Evolutionary conservation across 1,284 basidiomycete genomes (phyloP).

Genomic region (Sporisorium scitamineum): DNA sequence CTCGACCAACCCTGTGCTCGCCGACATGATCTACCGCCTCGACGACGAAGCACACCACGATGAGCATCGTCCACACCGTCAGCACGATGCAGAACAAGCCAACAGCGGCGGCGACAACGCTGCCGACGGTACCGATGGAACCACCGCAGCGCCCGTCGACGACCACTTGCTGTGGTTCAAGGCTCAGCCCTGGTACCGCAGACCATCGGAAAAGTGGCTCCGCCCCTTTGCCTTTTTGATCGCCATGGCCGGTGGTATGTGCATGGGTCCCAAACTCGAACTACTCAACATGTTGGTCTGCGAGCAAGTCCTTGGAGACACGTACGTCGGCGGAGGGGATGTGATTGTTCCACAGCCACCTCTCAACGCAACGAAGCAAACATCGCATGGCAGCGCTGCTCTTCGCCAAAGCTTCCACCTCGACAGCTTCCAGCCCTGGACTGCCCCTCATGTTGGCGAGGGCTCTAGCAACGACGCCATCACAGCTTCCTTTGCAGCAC

Average conservation of each 20-base stretch:
- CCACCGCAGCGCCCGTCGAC: slow-evolving; percentile 20
- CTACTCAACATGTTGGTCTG: slow-evolving; percentile 64
- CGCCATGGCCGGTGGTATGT: slow-evolving; percentile 56
- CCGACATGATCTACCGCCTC: slow-evolving; percentile 53
- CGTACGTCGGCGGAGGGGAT: slow-evolving; percentile 27
- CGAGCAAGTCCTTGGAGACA: slow-evolving; percentile 52
- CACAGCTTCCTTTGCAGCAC: slow-evolving; percentile 19
- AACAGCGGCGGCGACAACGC: background rate
- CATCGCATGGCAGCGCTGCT: background rate
- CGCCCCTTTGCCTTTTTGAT: slow-evolving; percentile 59
- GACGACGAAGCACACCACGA: slow-evolving; percentile 45
- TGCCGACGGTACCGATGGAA: background rate
- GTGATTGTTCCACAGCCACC: slow-evolving; percentile 22
- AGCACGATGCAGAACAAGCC: background rate
- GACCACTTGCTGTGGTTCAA: slow-evolving; percentile 57
- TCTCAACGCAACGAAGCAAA: slow-evolving; percentile 3
- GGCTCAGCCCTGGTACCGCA: slow-evolving; percentile 56
- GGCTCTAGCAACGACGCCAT: slow-evolving; percentile 13
- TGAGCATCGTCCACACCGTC: slow-evolving; percentile 3
- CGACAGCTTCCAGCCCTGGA: slow-evolving; percentile 31
- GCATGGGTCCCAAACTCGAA: slow-evolving; percentile 63
- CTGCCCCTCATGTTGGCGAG: background rate
- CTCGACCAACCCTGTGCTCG: slow-evolving; percentile 49
- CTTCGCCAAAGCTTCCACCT: background rate
- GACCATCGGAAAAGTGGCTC: slow-evolving; percentile 59